Conservation (phyloP, 495 filamentous ascomycete genomes). For the Platismatia glauca region DNA sequence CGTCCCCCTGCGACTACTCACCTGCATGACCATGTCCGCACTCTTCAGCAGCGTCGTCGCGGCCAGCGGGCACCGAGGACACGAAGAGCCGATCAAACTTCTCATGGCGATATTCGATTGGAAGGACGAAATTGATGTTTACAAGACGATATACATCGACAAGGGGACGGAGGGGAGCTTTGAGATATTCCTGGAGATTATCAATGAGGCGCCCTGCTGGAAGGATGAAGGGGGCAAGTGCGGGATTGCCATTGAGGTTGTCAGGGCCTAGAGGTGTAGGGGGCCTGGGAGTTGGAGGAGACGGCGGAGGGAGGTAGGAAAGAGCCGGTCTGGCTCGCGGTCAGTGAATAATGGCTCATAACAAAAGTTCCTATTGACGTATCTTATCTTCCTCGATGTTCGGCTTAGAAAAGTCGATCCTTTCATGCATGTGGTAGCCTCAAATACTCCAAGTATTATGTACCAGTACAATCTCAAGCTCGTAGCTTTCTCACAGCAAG, state of each 20-base stretch:
- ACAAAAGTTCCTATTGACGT: not conserved
- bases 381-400: not conserved
- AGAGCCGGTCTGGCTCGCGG: not conserved
- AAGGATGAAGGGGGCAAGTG: slow-evolving; percentile 5
- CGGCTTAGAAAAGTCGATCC: not conserved
- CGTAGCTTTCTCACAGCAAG: too few relatives aligned
- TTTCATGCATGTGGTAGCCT: not conserved
- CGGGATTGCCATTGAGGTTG: slow-evolving; percentile 2
- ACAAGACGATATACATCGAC: not conserved
- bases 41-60: not conserved
- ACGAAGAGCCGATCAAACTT: not conserved
- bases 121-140: not conserved
- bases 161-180: not conserved
- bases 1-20: not conserved
- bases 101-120: slow-evolving; percentile 4
- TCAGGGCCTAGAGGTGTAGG: not conserved
- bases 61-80: not conserved
- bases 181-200: slow-evolving; percentile 2
- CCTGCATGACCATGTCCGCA: slow-evolving; percentile 1
- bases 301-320: not conserved
- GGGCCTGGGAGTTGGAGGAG: not conserved
- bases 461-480: too few relatives aligned
- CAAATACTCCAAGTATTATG: too few relatives aligned
- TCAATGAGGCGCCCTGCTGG: slow-evolving; percentile 8
- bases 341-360: not conserved